phyloP scores from a whole-genome alignment of 305 asterid genomes.

The Fraxinus floribunda region DNA sequence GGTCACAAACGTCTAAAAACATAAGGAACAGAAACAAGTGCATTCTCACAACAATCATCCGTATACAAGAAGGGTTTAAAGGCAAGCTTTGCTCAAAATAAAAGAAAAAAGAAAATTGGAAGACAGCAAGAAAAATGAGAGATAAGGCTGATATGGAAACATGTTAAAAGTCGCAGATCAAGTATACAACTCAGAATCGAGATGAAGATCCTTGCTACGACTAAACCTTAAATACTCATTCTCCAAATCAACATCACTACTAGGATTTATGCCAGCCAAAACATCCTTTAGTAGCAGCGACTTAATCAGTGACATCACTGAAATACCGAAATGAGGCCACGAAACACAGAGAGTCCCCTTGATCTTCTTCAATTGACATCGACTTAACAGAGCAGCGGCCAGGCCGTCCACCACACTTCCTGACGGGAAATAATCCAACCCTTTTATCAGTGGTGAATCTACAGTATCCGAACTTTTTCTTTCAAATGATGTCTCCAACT shows the following conservation, averaged over 20 bases:
- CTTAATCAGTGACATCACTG: constrained; percentile 55
- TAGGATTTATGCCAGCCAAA: constrained; percentile 42
- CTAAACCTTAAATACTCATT: constrained; percentile 45
- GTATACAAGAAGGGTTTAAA: not conserved
- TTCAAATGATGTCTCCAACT: constrained; percentile 72
- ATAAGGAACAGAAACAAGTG: not conserved
- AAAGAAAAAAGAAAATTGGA: not conserved
- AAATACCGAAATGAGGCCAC: constrained; percentile 79
- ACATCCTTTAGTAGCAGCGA: constrained; percentile 58
- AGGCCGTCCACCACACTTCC: constrained; percentile 92
- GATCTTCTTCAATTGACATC: constrained; percentile 70
- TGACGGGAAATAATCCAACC: constrained; percentile 70
- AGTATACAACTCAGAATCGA: constrained; percentile 79
- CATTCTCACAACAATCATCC: not conserved
- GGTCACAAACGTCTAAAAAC: not conserved
- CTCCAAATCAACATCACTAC: constrained; percentile 38
- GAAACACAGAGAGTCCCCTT: constrained; percentile 70
- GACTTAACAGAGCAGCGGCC: constrained; percentile 73
- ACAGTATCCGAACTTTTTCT: constrained; percentile 36
- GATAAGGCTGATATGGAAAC: not conserved
- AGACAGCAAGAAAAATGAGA: constrained; percentile 12
- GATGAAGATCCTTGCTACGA: constrained; percentile 42
- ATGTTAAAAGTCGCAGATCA: constrained; percentile 32
- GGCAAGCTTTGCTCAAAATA: not conserved
- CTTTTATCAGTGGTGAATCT: constrained; percentile 42